Percentiles rank a stretch among this genome's conserved stretches.
Evolutionary conservation across 2,329 filamentous ascomycete genomes (phyloP).

Genomic region (Aspergillus costaricaensis): DNA sequence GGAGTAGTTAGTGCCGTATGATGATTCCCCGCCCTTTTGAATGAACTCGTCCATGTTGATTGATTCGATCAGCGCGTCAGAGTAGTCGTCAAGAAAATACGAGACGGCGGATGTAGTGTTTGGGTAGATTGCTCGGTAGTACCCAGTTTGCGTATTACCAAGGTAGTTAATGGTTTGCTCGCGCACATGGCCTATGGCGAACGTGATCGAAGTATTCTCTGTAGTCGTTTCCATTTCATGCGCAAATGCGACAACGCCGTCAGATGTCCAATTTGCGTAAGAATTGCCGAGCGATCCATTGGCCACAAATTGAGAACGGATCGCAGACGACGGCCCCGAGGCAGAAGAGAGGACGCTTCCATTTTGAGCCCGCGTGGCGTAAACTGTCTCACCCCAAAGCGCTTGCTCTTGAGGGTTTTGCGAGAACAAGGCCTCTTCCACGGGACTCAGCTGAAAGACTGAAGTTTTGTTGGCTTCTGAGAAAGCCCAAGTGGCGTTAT

Average conservation of each 20-base stretch:
- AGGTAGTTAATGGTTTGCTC: constrained; percentile 41
- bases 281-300: constrained; percentile 30
- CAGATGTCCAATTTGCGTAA: constrained; percentile 27
- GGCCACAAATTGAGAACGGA: constrained; percentile 33
- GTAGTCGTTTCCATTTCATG: constrained; percentile 38
- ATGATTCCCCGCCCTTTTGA: constrained; percentile 21
- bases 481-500: constrained; percentile 25
- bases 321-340: constrained; percentile 26
- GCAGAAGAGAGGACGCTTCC: constrained; percentile 26
- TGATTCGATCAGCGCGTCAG: constrained; percentile 35
- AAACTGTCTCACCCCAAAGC: constrained; percentile 42
- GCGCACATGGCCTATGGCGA: constrained; percentile 42
- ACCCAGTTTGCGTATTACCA: constrained; percentile 36
- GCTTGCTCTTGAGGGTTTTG: constrained; percentile 36
- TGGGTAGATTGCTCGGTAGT: constrained; percentile 36
- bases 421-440: constrained; percentile 31
- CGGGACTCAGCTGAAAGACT: constrained; percentile 32
- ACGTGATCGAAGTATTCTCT: constrained; percentile 33
- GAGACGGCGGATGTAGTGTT: constrained; percentile 32
- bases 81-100: constrained; percentile 42
- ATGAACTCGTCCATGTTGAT: constrained; percentile 28
- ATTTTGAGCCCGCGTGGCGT: constrained; percentile 33
- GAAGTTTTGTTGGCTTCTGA: constrained; percentile 27
- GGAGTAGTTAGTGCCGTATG: constrained; percentile 37
- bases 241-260: constrained; percentile 35